Conservation (phyloP, 2,329 filamentous ascomycete genomes). For the Colletotrichum costaricense region DNA sequence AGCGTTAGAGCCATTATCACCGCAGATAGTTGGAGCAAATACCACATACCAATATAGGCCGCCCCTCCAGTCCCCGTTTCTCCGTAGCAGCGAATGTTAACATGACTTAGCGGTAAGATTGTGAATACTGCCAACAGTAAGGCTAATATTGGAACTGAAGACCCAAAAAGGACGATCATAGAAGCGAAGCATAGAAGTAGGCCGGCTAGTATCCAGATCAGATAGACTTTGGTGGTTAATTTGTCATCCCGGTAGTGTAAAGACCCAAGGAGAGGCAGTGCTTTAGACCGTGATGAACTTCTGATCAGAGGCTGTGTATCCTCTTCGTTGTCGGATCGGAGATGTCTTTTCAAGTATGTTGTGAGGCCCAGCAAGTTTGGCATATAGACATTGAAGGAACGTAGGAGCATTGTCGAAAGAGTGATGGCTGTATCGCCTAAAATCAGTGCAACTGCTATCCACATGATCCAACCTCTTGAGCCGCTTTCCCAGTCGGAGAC, state of each 20-base stretch:
- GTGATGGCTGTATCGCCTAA: slow-evolving; percentile 3
- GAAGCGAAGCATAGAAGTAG: background rate
- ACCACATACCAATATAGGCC: background rate
- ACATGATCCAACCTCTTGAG: slow-evolving; percentile 10
- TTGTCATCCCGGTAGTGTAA: background rate
- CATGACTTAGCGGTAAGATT: background rate
- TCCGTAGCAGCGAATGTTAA: background rate
- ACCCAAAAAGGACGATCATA: background rate
- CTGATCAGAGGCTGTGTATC: background rate
- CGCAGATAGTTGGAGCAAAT: background rate
- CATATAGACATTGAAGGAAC: background rate
- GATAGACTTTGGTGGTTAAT: background rate
- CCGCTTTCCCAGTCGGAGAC: slow-evolving; percentile 6
- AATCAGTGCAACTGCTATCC: slow-evolving; percentile 3
- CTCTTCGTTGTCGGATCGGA: background rate
- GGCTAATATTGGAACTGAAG: background rate
- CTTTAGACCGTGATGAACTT: background rate
- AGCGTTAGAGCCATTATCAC: background rate
- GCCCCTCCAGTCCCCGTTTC: slow-evolving; percentile 4
- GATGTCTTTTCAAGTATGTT: background rate
- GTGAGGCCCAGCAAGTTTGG: background rate
- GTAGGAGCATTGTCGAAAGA: background rate
- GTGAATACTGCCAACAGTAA: background rate
- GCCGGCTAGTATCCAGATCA: background rate
- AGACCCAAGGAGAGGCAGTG: background rate